These are phyloP conservation scores for Exophiala bonariae DNA, from an alignment of 2,329 filamentous ascomycete species.

Conservation along the genomic window DNA sequence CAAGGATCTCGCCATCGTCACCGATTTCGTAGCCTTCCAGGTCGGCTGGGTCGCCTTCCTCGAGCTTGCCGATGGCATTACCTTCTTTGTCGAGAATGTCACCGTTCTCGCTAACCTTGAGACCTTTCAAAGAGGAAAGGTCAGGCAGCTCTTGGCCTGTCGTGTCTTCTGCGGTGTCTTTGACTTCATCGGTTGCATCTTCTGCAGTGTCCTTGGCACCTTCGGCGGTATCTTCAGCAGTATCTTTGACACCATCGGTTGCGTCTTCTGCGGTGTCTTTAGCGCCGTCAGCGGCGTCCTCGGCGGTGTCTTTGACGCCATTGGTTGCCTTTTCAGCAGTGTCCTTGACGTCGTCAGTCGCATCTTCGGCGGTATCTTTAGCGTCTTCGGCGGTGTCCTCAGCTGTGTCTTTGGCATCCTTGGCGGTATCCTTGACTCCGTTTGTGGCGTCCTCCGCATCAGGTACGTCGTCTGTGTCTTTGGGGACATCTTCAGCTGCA, in stretches of 20 bases:
- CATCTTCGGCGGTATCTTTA: constrained; percentile 32
- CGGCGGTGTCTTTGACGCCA: constrained; percentile 13
- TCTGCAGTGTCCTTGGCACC: constrained; percentile 52
- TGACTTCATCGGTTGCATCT: constrained; percentile 12
- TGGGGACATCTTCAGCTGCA: constrained; percentile 12
- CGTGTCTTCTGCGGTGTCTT: constrained; percentile 17
- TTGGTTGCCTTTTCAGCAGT: constrained; percentile 7
- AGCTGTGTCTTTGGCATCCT: constrained; percentile 39
- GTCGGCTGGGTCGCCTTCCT: constrained; percentile 43
- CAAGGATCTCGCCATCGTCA: constrained; percentile 35
- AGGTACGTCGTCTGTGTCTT: constrained; percentile 11
- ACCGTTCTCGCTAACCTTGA: constrained; percentile 38
- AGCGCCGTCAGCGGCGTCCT: constrained; percentile 15
- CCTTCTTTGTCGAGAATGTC: constrained; percentile 38
- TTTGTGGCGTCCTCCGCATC: constrained; percentile 30
- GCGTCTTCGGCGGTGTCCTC: constrained; percentile 39
- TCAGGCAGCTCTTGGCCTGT: constrained; percentile 24
- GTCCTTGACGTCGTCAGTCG: constrained; percentile 12
- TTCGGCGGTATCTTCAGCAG: constrained; percentile 45
- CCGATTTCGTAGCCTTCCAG: constrained; percentile 42
- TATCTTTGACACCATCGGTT: constrained; percentile 17
- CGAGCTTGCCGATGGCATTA: constrained; percentile 37
- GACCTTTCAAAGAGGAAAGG: constrained; percentile 40
- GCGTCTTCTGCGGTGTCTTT: constrained; percentile 17
- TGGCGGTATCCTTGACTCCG: constrained; percentile 38